Evolutionary conservation across 2,329 filamentous ascomycete species (phyloP).

Genomic region (Venturia pyrina): DNA sequence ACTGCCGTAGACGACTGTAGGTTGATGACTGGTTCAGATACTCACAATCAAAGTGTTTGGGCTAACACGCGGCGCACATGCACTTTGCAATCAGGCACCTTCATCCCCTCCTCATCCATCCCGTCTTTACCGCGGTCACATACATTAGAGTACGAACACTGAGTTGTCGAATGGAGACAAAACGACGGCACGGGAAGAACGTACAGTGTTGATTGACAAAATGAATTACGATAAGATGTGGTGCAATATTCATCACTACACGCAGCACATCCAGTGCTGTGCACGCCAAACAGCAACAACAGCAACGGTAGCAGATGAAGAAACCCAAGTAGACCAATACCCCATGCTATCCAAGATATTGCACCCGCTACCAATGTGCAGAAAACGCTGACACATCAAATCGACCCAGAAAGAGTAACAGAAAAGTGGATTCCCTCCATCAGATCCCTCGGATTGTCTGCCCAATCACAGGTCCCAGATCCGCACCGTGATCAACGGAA

Average conservation of each 20-base stretch:
- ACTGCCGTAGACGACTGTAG: no score
- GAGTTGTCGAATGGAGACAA: no score
- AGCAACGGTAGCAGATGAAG: background rate
- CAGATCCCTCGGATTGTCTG: background rate
- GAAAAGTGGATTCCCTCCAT: background rate
- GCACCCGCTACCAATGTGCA: constrained; percentile 6
- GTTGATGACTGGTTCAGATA: no score
- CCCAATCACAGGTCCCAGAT: background rate
- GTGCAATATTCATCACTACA: background rate
- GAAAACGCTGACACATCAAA: background rate
- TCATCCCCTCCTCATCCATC: no score
- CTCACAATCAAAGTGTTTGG: no score
- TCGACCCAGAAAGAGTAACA: background rate
- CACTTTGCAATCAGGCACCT: no score
- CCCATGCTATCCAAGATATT: background rate
- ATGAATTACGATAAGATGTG: background rate
- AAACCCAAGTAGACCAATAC: background rate
- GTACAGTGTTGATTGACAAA: background rate
- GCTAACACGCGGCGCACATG: no score
- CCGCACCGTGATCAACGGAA: background rate
- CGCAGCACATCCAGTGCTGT: background rate
- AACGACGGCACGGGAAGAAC: no score
- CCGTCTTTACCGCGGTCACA: no score
- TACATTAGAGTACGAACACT: no score
- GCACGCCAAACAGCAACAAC: background rate